Percentiles rank a stretch among this genome's conserved stretches.
Conservation (phyloP, 2,329 filamentous ascomycete species). For the Ophiostoma sp. region DNA sequence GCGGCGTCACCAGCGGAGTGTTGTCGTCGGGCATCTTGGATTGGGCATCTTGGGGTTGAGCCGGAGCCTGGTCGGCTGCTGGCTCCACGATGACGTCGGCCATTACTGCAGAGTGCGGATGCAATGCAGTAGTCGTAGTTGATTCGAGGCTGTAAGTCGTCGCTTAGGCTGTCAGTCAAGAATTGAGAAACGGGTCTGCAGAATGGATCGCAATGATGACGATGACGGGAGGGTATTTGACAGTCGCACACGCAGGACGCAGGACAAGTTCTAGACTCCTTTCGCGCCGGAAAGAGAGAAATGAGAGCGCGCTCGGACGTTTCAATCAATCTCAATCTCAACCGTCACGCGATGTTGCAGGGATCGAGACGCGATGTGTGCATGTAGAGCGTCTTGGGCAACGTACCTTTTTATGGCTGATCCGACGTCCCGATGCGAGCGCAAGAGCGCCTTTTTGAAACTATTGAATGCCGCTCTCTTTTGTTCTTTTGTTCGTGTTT, state of each 20-base stretch:
- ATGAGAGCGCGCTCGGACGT: background rate
- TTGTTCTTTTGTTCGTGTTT: background rate
- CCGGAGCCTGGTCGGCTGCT: background rate
- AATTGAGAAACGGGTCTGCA: background rate
- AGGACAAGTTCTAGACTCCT: background rate
- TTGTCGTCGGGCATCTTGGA: background rate
- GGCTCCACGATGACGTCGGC: background rate
- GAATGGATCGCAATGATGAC: background rate
- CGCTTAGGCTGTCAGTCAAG: background rate
- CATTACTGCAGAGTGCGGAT: background rate
- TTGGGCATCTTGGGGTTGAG: background rate
- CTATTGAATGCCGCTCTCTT: background rate
- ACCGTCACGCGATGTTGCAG: background rate
- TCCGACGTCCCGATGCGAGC: too few species aligned
- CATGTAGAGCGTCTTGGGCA: background rate
- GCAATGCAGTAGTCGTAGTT: background rate
- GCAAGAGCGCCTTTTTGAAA: too few species aligned
- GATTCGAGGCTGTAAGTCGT: background rate
- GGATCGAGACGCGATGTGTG: constrained; percentile 5
- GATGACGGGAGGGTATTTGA: background rate
- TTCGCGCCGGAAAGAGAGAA: background rate
- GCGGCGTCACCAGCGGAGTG: background rate
- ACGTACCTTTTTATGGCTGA: too few species aligned
- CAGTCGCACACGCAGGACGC: background rate
- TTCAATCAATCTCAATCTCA: background rate